Percentiles rank a stretch among this genome's conserved stretches.
Evolutionary conservation across 345 rosid species (phyloP).

Genomic region (Rhodamnia argentea): DNA sequence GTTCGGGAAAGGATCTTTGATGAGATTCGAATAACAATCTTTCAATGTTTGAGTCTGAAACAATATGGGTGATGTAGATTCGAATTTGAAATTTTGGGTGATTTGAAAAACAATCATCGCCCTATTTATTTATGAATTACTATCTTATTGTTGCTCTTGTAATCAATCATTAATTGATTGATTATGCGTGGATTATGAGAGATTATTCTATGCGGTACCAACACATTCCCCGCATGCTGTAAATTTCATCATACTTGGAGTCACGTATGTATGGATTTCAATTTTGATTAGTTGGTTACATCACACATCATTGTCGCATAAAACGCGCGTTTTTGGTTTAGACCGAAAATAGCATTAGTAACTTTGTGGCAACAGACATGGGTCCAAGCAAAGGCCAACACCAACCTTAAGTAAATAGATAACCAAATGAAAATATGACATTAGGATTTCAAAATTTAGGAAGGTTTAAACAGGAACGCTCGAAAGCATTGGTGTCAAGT

Average conservation of each 20-base stretch:
- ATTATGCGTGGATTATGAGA: background rate
- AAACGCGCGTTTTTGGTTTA: accelerated
- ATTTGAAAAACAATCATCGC: background rate
- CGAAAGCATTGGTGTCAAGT: background rate
- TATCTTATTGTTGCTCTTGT: background rate
- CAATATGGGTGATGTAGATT: background rate
- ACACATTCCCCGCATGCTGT: accelerated
- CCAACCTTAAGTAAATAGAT: background rate
- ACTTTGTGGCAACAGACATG: background rate
- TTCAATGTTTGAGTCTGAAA: background rate
- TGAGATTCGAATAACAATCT: background rate
- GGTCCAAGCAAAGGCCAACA: background rate
- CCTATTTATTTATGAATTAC: background rate
- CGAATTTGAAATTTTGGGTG: background rate
- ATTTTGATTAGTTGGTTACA: accelerated
- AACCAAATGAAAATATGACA: background rate
- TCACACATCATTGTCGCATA: accelerated
- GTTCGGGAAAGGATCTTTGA: background rate
- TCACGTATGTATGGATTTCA: background rate
- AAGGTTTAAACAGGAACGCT: accelerated
- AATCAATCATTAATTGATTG: background rate
- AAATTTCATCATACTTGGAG: accelerated
- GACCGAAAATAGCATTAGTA: background rate
- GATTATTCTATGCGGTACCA: background rate
- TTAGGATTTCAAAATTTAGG: background rate